Conservation (phyloP, 495 filamentous ascomycete species). For the Astrothelium subdiscretum region DNA sequence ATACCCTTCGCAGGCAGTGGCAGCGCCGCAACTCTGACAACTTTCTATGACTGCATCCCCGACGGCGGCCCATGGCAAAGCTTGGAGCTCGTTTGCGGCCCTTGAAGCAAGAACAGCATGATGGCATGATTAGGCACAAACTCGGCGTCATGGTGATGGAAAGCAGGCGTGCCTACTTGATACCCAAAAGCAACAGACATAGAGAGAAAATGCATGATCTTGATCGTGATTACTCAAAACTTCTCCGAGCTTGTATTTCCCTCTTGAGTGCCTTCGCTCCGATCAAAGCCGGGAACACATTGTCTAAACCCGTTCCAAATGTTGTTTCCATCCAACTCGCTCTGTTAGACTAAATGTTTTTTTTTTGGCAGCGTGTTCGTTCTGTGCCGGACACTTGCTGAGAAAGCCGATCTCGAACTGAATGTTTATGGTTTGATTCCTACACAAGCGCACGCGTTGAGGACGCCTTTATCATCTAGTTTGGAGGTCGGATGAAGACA, state of each 20-base stretch:
- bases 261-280: not conserved
- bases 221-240: constrained; percentile 1
- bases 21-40: constrained; percentile 1
- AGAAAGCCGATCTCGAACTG: not conserved
- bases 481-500: not conserved
- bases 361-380: not conserved
- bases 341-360: not conserved
- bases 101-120: not conserved
- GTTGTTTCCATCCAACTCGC: not conserved
- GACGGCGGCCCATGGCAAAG: constrained; percentile 1
- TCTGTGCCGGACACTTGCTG: not conserved
- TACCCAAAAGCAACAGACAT: not conserved
- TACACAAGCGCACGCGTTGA: not conserved
- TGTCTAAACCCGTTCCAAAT: not conserved
- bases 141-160: not conserved
- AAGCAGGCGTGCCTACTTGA: not conserved
- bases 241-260: not conserved
- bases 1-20: not conserved
- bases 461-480: not conserved
- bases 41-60: not conserved
- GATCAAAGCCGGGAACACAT: not conserved
- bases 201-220: not conserved
- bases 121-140: not conserved
- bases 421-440: not conserved
- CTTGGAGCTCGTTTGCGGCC: not conserved